Percentiles rank a stretch among this genome's conserved stretches.
phyloP scores from a whole-genome alignment of 2,329 filamentous ascomycete genomes.

The Exutisphaerella laricina region DNA sequence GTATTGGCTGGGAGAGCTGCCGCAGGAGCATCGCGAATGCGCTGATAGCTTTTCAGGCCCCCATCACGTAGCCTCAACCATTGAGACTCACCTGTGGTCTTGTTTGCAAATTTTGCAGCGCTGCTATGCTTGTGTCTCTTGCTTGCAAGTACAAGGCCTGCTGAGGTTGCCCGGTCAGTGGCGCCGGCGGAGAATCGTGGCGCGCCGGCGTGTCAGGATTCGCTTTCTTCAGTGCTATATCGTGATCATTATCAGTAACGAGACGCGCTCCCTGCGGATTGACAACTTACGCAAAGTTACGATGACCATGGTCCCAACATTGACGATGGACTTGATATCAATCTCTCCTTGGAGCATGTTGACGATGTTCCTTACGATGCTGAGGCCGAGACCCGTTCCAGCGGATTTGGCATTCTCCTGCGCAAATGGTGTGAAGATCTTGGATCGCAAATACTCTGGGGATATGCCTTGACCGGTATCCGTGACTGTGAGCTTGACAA shows the following conservation, averaged over 20 bases:
- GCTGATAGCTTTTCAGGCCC: too few species aligned
- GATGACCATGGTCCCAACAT: slow-evolving; percentile 22
- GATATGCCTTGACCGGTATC: slow-evolving; percentile 65
- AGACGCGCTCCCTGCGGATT: too few species aligned
- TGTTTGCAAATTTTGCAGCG: slow-evolving; percentile 40
- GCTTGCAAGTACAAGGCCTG: slow-evolving; percentile 2
- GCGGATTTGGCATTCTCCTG: slow-evolving; percentile 58
- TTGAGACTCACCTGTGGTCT: slow-evolving; percentile 22
- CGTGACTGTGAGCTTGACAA: slow-evolving; percentile 37
- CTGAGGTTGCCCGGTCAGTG: too few species aligned
- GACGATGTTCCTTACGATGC: slow-evolving; percentile 57
- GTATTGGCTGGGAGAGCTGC: too few species aligned
- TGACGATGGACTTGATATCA: slow-evolving; percentile 40
- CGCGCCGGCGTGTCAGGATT: not conserved
- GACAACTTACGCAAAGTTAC: slow-evolving; percentile 17
- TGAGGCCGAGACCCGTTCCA: slow-evolving; percentile 60
- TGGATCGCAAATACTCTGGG: slow-evolving; percentile 54
- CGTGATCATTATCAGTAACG: too few species aligned
- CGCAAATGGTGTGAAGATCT: slow-evolving; percentile 58
- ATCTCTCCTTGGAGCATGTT: slow-evolving; percentile 56
- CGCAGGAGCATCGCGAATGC: too few species aligned
- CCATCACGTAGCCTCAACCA: too few species aligned
- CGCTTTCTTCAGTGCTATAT: slow-evolving; percentile 44
- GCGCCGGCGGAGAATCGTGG: not conserved
- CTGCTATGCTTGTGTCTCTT: slow-evolving; percentile 40